Conservation (phyloP, 495 filamentous ascomycete species). For the Penicillium soppii region DNA sequence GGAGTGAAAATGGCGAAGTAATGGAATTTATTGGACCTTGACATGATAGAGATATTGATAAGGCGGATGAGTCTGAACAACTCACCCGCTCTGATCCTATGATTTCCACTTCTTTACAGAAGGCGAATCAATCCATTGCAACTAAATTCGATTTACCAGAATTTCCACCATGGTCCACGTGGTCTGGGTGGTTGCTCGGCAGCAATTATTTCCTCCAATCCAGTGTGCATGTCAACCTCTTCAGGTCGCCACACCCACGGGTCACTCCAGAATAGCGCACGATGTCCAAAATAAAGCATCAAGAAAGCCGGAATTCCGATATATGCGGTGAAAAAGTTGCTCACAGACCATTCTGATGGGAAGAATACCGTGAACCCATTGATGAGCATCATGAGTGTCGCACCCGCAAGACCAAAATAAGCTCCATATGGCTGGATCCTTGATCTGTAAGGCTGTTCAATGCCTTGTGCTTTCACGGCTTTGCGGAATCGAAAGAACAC, state of each 20-base stretch:
- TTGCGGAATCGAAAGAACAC: conserved; percentile 61
- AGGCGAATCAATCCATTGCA: too few relatives aligned
- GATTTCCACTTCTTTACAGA: too few relatives aligned
- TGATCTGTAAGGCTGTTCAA: conserved; percentile 55
- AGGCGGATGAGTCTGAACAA: neutral
- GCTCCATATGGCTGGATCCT: conserved; percentile 54
- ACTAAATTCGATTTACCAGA: conserved; percentile 14
- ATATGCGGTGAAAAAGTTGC: conserved; percentile 60
- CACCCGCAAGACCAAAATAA: conserved; percentile 46
- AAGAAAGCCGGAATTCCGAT: conserved; percentile 61
- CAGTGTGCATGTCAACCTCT: conserved; percentile 59
- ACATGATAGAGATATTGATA: conserved; percentile 3
- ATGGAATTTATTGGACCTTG: neutral
- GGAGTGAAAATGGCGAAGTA: neutral
- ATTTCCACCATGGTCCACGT: conserved; percentile 33
- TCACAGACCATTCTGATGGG: conserved; percentile 50
- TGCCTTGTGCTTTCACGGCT: conserved; percentile 48
- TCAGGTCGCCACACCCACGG: conserved; percentile 51
- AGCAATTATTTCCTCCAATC: conserved; percentile 51
- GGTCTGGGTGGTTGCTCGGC: conserved; percentile 44
- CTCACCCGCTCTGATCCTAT: neutral
- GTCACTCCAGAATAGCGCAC: conserved; percentile 44
- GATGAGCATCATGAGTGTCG: conserved; percentile 53
- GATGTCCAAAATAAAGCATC: conserved; percentile 55
- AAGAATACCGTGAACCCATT: conserved; percentile 67